Evolutionary conservation across 345 rosid species (phyloP).

Genomic region (Salix viminalis): DNA sequence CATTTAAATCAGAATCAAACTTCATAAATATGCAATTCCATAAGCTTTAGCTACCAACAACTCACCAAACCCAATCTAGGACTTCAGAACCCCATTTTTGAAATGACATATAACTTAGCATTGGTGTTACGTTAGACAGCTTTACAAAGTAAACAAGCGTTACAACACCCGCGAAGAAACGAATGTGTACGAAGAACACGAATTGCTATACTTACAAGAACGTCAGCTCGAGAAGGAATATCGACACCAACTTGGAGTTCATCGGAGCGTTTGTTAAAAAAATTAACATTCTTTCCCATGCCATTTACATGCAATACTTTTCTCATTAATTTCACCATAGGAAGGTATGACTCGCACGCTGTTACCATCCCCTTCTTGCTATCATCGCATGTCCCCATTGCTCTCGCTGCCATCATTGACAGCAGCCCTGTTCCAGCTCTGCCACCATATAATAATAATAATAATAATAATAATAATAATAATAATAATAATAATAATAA

Average conservation of each 20-base stretch:
- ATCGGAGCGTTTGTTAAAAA: conserved; percentile 79
- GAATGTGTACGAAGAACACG: not conserved
- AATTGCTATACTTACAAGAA: conserved; percentile 51
- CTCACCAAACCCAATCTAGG: not conserved
- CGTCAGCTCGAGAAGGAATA: conserved; percentile 65
- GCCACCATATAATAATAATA: not conserved
- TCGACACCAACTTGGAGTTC: conserved; percentile 64
- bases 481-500: too few species aligned
- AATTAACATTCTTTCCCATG: conserved; percentile 46
- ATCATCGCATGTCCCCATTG: conserved; percentile 37
- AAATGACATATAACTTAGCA: not conserved
- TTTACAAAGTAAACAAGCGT: not conserved
- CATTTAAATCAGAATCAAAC: not conserved
- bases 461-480: too few species aligned
- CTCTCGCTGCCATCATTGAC: conserved; percentile 91
- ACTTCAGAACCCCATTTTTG: not conserved
- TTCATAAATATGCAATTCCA: not conserved
- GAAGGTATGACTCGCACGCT: conserved; percentile 90
- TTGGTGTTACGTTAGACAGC: not conserved
- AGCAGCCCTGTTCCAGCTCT: conserved; percentile 96
- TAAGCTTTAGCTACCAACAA: not conserved
- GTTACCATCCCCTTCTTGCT: conserved; percentile 46
- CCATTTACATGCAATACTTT: conserved; percentile 70
- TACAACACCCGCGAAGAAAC: not conserved
- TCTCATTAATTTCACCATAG: conserved; percentile 87